A percentile compares a stretch with the other conserved stretches of the same genome.
Conservation (phyloP, 352 stramenopile genomes). For the Phytophthora kernoviae region DNA sequence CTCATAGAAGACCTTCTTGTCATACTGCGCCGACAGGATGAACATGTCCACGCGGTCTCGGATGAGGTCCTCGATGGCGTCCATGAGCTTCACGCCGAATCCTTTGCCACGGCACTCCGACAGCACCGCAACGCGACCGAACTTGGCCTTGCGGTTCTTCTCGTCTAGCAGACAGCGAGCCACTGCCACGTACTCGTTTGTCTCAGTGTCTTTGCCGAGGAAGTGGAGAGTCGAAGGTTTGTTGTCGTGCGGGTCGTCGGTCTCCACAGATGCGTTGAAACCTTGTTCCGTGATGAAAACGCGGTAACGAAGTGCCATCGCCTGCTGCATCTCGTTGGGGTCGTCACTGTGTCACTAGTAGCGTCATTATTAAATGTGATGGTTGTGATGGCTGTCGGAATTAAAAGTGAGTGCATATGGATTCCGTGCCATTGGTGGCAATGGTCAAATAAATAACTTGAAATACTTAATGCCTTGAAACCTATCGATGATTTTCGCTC, state of each 20-base stretch:
- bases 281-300: conserved; percentile 72
- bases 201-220: conserved; percentile 58
- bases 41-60: conserved; percentile 45
- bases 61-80: conserved; percentile 50
- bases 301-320: conserved; percentile 45
- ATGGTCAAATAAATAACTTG: no score
- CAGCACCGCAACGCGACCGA: conserved; percentile 68
- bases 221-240: conserved; percentile 64
- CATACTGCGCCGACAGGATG: conserved; percentile 57
- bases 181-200: conserved; percentile 64
- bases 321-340: conserved; percentile 48
- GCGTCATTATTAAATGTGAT: conserved; percentile 27
- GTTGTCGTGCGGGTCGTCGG: conserved; percentile 49
- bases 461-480: no score
- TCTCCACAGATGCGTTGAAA: conserved; percentile 44
- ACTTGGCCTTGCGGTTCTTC: conserved; percentile 51
- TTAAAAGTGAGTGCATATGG: conserved; percentile 12
- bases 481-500: background rate
- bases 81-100: conserved; percentile 60
- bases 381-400: background rate
- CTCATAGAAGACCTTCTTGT: conserved; percentile 69
- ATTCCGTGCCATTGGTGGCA: background rate
- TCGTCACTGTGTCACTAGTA: conserved; percentile 51
- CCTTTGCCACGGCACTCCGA: conserved; percentile 62
- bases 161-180: conserved; percentile 50